Percentiles rank a stretch among this genome's conserved stretches.
These are phyloP conservation scores for Kuraishia borneana DNA, from an alignment of 805 yeast species.

Conservation along the genomic window DNA sequence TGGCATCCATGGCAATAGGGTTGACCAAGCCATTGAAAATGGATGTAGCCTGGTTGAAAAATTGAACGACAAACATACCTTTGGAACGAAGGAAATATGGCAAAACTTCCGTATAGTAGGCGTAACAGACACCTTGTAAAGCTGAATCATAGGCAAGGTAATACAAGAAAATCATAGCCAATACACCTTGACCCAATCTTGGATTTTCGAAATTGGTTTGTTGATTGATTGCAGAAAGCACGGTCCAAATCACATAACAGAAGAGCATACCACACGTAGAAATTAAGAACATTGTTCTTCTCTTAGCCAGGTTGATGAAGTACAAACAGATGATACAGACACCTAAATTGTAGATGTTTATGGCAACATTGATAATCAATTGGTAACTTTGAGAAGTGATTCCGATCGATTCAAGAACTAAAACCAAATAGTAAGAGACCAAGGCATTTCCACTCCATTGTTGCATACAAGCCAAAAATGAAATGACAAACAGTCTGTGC, in stretches of 20 bases:
- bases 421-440: conserved; percentile 30
- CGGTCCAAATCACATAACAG: conserved; percentile 30
- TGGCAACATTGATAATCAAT: conserved; percentile 38
- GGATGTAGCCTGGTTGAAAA: conserved; percentile 7
- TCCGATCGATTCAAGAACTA: conserved; percentile 41
- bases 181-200: conserved; percentile 29
- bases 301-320: conserved; percentile 16
- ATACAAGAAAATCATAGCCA: conserved; percentile 36
- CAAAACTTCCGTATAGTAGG: conserved; percentile 29
- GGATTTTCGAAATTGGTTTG: conserved; percentile 27
- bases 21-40: conserved; percentile 13
- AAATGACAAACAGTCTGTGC: conserved; percentile 23
- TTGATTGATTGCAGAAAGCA: conserved; percentile 27
- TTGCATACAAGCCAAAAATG: conserved; percentile 19
- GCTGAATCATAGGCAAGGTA: conserved; percentile 13
- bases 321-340: conserved; percentile 19
- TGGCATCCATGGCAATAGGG: conserved; percentile 25
- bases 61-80: conserved; percentile 7
- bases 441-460: conserved; percentile 35
- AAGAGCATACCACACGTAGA: conserved; percentile 25
- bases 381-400: conserved; percentile 33
- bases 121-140: conserved; percentile 31
- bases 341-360: conserved; percentile 33
- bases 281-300: conserved; percentile 24
- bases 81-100: conserved; percentile 20